Base-by-base conservation (phyloP, 805 yeast species). In the Metschnikowia bowlesiae region DNA sequence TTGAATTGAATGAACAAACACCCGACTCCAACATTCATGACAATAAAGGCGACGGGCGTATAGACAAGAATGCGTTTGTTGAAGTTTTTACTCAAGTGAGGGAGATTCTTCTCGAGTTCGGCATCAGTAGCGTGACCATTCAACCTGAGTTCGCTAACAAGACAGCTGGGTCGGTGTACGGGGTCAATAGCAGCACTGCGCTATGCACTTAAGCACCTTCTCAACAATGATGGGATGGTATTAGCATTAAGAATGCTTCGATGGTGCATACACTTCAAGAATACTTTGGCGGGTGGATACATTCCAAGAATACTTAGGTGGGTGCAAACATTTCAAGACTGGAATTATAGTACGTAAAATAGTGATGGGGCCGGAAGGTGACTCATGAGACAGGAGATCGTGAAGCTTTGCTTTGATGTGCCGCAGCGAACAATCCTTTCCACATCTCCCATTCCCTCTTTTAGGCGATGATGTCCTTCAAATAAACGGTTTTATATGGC, bases 111-210 rank as follows among this genome's bases (percentile, higher is more conserved):
- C 96, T 89, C 61, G 82, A 78, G 29, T 85, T 84, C 63, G 96
- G 96, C 41, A 84, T 92, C 53, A 96, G 91, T 62, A 86, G 94
- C 35, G 96, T 92, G 16, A 92, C 99, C 1, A 91, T 94, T 46
- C 99, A 92, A 69, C 99, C 99, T 0, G 99, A 92, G 70, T 94
- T 92, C 61, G 65, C 69, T 41, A 48, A 42, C 50, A 52, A 51
- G 46, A 45, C 36, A 13, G 47, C 46, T 18, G 45, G 53, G 33
- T 49, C 59, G 3, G 55, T 64, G 22, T 71, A 64, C 45, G 75
- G 74, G 4, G 66, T 66, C 14, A 58, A 72, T 22, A 60, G 59
- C 43, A 63, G 56, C 10, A 41, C 47, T 14, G 46, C 53, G 14
- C 47, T 53, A 13, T 53, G 56, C 46, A 46, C 48, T 14, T 53